Base-by-base conservation (phyloP, 1,284 basidiomycete genomes). In the Caloboletus firmus region DNA sequence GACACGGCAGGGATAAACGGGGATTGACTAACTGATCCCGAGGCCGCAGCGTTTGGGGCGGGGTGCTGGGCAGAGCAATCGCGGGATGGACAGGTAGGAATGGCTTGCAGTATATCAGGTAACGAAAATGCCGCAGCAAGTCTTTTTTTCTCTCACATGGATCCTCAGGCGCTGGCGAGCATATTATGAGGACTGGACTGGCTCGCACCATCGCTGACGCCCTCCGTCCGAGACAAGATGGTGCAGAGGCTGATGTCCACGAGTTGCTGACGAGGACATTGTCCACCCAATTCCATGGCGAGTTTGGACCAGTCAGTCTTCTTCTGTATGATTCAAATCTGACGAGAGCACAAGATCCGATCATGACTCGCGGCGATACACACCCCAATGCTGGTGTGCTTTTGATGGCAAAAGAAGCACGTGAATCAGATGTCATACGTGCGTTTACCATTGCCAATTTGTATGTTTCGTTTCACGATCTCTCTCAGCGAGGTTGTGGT, bases 61-160 rank as follows among this genome's bases (percentile, higher is more conserved):
- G 88, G 88, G 31, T 89, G 87, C 55, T 91, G 87, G 87, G 86
- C 85, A 9, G 73, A 77, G 49, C 69, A 72, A 32, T 63, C 64
- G 2, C 47, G 46, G 15, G 58, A 62, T 13, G 57, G 61, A 52
- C 54, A 43, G 26, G 40, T 56, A 24, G 71, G 70, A 28, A 74
- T 85, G 58, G 83, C 85, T 24, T 89, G 85, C 59, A 90, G 88
- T 56, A 76, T 90, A 35, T 89, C 87, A 48, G 87, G 87, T 82
- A 63, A n/a, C 18, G 61, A 42, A 15, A 28, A 20, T 20, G 17
- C 22, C 9, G 8, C 31, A 12, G 28, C 54, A 75, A 73, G 75
- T 17, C 67, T 75, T 63, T 76, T 78, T 20, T 64, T 30, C 9
- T 20, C 22, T 75, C 51, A 72, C n/a, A 72, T 51, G 2, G 61